Evolutionary conservation across 225 moss, liverwort and hornwort genomes (phyloP), one percentile per base, ranked within the genome.

Genomic region (Antitrichia curtipendula): DNA sequence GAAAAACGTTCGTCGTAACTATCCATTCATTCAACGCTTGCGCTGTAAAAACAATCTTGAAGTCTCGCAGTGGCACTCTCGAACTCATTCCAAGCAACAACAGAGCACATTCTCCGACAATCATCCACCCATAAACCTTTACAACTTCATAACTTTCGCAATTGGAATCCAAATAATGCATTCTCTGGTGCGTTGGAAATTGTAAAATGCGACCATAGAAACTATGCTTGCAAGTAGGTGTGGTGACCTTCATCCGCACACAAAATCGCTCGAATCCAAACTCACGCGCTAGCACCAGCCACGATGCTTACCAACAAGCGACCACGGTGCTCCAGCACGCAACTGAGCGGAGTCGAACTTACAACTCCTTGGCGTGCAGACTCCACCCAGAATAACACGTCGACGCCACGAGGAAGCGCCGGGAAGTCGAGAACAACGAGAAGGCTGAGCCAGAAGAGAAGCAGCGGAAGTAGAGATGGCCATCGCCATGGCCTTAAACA

Each of bases 401-500:
- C 47, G 45, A 63, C 70, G 57, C 65, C 49, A 57, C 27, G 76
- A 38, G 8, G n/a, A 58, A 70, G 49, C 58, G 27, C 80, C 23
- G 20, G 41, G 6, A 76, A 61, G 68, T 22, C 84, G 69, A 69
- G 84, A 21, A 31, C 13, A 41, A 9, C 20, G 40, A 9, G 63
- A 78, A 20, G 87, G 70, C 50, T 50, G 82, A 71, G 53, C 64
- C 23, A 87, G 52, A 58, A 62, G 84, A 13, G 78, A 43, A 50
- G 61, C 84, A 47, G 85, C 66, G 17, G 52, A 32, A 15, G 88
- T 47, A 31, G 88, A 77, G 57, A 88, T 23, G 65, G 65, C 84
- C 88, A 90, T 90, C 61, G 92, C 86, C 88, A 92, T 92, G 87
- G 78, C 87, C 73, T n/a, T 58, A 13, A 20, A 49, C 38, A 59